Conservation (phyloP, 2,329 filamentous ascomycete genomes). For the Colletotrichum lentis region DNA sequence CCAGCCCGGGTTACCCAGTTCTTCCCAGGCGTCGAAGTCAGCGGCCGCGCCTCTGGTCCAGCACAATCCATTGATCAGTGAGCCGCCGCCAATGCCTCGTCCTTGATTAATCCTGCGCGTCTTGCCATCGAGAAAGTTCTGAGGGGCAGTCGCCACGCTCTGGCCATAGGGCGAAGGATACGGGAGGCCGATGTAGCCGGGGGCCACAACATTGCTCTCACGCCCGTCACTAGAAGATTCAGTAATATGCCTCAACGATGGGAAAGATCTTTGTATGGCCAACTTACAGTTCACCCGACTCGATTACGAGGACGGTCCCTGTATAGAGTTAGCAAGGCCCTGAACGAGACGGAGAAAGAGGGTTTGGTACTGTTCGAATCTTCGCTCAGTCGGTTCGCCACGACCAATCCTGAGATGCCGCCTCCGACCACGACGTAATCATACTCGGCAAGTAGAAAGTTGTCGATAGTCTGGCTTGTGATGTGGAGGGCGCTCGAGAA, state of each 20-base stretch:
- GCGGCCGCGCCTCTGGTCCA: slow-evolving; percentile 51
- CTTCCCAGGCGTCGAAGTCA: slow-evolving; percentile 55
- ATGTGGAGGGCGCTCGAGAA: slow-evolving; percentile 23
- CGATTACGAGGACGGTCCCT: slow-evolving; percentile 39
- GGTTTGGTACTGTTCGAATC: slow-evolving; percentile 41
- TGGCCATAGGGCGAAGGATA: slow-evolving; percentile 42
- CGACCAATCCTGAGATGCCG: slow-evolving; percentile 55
- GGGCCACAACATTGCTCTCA: slow-evolving; percentile 36
- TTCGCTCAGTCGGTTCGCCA: slow-evolving; percentile 55
- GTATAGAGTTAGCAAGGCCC: neutral
- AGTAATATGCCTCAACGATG: neutral
- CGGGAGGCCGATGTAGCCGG: slow-evolving; percentile 38
- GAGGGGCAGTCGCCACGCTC: slow-evolving; percentile 44
- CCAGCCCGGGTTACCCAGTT: slow-evolving; percentile 53
- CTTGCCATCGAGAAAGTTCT: slow-evolving; percentile 48
- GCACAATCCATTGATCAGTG: slow-evolving; percentile 53
- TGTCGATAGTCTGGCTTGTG: slow-evolving; percentile 25
- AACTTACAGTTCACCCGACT: slow-evolving; percentile 39
- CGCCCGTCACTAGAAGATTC: slow-evolving; percentile 23
- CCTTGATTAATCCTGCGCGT: slow-evolving; percentile 49
- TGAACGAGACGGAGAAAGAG: neutral
- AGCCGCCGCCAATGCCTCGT: slow-evolving; percentile 52
- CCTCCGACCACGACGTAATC: slow-evolving; percentile 56
- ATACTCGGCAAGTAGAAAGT: slow-evolving; percentile 40
- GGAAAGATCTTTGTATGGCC: neutral